Conservation (phyloP, 192 early-diverging fungal species). For the Rhizophagus sp. region DNA sequence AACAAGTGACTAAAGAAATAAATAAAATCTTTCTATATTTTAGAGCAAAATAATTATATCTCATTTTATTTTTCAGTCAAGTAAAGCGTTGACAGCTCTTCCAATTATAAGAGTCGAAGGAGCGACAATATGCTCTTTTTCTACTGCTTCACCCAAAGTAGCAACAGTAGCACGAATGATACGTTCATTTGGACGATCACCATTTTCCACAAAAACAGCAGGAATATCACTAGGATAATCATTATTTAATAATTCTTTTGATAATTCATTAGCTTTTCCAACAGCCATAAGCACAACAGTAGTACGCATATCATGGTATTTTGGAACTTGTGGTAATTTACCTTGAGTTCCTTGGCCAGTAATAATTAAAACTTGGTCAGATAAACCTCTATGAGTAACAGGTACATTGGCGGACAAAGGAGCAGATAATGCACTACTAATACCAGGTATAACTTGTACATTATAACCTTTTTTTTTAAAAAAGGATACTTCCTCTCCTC, state of each 20-base stretch:
- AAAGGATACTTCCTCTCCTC: conserved; percentile 83
- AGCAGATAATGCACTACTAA: conserved; percentile 76
- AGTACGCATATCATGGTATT: conserved; percentile 66
- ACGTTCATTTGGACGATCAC: conserved; percentile 74
- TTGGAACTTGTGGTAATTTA: conserved; percentile 73
- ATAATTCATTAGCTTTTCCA: conserved; percentile 63
- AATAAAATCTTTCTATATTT: background rate
- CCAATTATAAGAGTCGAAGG: conserved; percentile 86
- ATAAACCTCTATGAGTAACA: conserved; percentile 84
- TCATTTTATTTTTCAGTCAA: background rate
- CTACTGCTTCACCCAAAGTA: conserved; percentile 64
- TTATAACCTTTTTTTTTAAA: conserved; percentile 72
- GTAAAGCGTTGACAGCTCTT: conserved; percentile 51
- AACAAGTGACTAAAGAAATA: no score
- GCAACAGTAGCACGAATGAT: conserved; percentile 65
- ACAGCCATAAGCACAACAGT: conserved; percentile 87
- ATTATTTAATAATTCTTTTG: conserved; percentile 53
- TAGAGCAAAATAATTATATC: background rate
- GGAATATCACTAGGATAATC: conserved; percentile 68
- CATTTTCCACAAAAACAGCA: conserved; percentile 81
- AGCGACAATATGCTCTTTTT: conserved; percentile 61
- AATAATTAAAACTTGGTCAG: conserved; percentile 83
- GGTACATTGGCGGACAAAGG: conserved; percentile 76
- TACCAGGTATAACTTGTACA: conserved; percentile 71
- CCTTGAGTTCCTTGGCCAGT: conserved; percentile 80